Evolutionary conservation across 140 eudicot species (phyloP).

Genomic region (Anethum foeniculum): DNA sequence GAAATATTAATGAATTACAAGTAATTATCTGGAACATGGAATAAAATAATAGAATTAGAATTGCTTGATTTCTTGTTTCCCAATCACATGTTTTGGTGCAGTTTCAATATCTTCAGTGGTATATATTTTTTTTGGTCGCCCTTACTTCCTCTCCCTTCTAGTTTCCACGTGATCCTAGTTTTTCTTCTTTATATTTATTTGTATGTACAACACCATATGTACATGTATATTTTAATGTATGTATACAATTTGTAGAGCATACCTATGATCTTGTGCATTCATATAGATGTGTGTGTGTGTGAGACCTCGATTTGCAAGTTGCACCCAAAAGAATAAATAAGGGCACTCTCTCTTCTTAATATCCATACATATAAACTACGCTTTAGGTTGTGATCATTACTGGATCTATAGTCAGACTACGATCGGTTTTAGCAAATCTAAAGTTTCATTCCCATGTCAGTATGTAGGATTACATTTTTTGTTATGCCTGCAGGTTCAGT

Average conservation of each 20-base stretch:
- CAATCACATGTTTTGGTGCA: background rate
- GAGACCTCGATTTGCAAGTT: background rate
- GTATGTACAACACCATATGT: background rate
- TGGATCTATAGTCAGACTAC: background rate
- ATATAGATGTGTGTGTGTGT: background rate
- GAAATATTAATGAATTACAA: background rate
- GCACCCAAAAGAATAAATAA: background rate
- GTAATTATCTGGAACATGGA: background rate
- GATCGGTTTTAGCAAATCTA: background rate
- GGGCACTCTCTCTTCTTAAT: background rate
- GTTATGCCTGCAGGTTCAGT: constrained; percentile 47
- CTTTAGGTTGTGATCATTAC: background rate
- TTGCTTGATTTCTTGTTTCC: background rate
- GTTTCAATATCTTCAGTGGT: background rate
- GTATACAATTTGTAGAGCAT: background rate
- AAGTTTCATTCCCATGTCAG: background rate
- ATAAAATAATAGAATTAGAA: background rate
- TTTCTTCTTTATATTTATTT: background rate
- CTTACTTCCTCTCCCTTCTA: background rate
- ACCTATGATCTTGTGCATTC: background rate
- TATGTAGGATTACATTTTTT: background rate
- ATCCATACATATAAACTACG: background rate
- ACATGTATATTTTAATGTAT: background rate
- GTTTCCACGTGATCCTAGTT: background rate
- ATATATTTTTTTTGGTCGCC: background rate